phyloP scores from a whole-genome alignment of 2,329 filamentous ascomycete species.

The Rhinocladiella similis region DNA sequence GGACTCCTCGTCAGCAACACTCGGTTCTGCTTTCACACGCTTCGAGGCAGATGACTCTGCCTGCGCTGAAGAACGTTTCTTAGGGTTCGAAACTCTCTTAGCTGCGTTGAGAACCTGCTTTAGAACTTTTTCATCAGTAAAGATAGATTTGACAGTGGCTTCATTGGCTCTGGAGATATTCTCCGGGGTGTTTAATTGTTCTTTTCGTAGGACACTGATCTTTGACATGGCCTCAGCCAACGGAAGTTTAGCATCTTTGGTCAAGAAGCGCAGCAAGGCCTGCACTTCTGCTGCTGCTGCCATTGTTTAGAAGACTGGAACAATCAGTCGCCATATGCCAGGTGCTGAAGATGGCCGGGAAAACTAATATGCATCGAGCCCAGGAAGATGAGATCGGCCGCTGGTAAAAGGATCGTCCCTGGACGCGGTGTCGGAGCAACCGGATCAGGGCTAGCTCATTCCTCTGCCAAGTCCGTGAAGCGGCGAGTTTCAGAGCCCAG shows the following conservation, averaged over 20 bases:
- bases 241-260: slow-evolving; percentile 58
- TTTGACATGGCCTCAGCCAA: slow-evolving; percentile 57
- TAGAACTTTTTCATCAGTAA: slow-evolving; percentile 54
- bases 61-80: slow-evolving; percentile 50
- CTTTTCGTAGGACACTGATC: slow-evolving; percentile 54
- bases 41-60: slow-evolving; percentile 35
- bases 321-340: not conserved
- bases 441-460: too few species aligned
- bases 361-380: not conserved
- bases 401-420: too few species aligned
- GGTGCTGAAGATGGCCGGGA: not conserved
- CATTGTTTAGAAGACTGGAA: slow-evolving; percentile 1
- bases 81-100: slow-evolving; percentile 51
- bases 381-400: too few species aligned
- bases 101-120: slow-evolving; percentile 60
- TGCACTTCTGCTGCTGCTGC: slow-evolving; percentile 40
- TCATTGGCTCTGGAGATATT: slow-evolving; percentile 51
- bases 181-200: slow-evolving; percentile 43
- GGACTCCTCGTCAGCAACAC: slow-evolving; percentile 37
- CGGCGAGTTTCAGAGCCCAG: not conserved
- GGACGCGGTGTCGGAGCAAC: too few species aligned
- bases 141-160: slow-evolving; percentile 43
- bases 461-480: not conserved
- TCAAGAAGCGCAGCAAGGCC: slow-evolving; percentile 57
- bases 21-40: slow-evolving; percentile 18